Evolutionary conservation across 768 basidiomycete species (phyloP).

Genomic region (Boletus subcaerulescens): DNA sequence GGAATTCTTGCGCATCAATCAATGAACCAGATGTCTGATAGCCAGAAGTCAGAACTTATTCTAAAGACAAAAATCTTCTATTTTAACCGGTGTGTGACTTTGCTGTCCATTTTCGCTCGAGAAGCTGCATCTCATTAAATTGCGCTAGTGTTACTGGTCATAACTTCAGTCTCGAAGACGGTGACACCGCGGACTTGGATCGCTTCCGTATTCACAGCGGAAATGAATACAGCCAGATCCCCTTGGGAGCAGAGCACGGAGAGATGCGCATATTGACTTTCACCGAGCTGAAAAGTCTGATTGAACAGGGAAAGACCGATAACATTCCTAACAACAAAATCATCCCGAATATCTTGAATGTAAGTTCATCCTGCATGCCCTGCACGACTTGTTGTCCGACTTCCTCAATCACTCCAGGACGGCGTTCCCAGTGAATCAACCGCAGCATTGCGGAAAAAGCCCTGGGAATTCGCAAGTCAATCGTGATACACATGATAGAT

Average conservation of each 20-base stretch:
- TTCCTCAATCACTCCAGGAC: constrained; percentile 37
- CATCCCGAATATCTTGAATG: constrained; percentile 67
- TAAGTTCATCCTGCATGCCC: constrained; percentile 31
- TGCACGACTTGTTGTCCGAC: neutral
- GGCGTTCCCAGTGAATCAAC: constrained; percentile 56
- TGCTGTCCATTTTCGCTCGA: constrained; percentile 23
- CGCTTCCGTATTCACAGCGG: constrained; percentile 14
- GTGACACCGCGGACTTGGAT: constrained; percentile 10
- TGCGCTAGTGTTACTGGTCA: constrained; percentile 30
- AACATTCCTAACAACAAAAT: constrained; percentile 76
- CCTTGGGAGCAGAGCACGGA: constrained; percentile 7
- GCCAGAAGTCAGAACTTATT: constrained; percentile 45
- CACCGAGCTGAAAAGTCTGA: constrained; percentile 64
- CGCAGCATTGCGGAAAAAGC: constrained; percentile 53
- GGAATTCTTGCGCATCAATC: constrained; percentile 48
- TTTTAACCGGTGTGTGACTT: constrained; percentile 54
- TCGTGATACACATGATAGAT: constrained; percentile 21
- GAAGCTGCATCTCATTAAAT: constrained; percentile 21
- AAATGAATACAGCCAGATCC: constrained; percentile 14
- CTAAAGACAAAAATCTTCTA: constrained; percentile 64
- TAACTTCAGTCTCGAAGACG: constrained; percentile 29
- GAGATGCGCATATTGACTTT: constrained; percentile 57
- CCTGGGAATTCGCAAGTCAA: constrained; percentile 51
- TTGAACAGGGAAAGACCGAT: constrained; percentile 68
- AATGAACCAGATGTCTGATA: constrained; percentile 34